Percentiles rank a stretch among this genome's conserved stretches.
Conservation (phyloP, 805 yeast genomes). For the Pichia thaimueangensis region DNA sequence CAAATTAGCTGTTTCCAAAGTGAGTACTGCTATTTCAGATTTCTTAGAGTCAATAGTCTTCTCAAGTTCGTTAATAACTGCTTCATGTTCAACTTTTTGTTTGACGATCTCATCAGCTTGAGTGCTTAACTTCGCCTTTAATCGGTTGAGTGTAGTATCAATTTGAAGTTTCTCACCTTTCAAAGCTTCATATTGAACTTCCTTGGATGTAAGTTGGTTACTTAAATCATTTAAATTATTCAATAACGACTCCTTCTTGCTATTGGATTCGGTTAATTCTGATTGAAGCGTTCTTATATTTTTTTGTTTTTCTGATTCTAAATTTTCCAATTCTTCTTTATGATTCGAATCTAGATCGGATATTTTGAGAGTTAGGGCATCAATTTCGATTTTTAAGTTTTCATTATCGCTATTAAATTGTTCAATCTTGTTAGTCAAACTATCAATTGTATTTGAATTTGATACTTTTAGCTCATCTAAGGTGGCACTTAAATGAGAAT, state of each 20-base stretch:
- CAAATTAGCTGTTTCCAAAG: no score
- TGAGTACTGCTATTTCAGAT: no score
- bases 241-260: not conserved
- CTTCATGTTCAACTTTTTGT: no score
- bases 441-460: not conserved
- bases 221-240: not conserved
- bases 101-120: no score
- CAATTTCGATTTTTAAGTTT: constrained; percentile 8
- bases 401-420: constrained; percentile 2
- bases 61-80: no score
- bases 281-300: not conserved
- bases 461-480: constrained; percentile 1
- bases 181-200: not conserved
- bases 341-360: constrained; percentile 2
- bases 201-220: not conserved
- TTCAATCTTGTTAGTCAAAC: constrained; percentile 4
- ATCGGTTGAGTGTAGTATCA: no score
- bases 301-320: not conserved
- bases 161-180: not conserved
- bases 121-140: no score
- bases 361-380: constrained; percentile 5
- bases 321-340: not conserved
- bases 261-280: not conserved
- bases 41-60: no score
- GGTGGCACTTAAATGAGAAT: constrained; percentile 1